Evolutionary conservation across 441 rosid species (phyloP), one percentile per base, ranked within the genome.

Genomic region (Macaranga tanarius): DNA sequence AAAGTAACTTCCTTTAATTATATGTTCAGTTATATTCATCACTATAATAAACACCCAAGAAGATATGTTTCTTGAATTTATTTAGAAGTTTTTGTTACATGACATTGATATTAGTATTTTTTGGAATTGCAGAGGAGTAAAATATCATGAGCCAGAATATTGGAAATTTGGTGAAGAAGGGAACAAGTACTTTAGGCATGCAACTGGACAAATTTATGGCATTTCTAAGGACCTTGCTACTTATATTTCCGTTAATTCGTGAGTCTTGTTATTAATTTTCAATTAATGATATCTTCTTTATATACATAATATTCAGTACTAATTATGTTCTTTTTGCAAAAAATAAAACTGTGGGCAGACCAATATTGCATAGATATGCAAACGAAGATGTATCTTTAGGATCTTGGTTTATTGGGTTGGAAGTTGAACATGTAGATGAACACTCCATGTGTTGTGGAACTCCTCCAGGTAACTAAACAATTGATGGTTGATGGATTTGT

Each of bases 151-250:
- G 62, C 98, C 98, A 69, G 98, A 91, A 77, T 84, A 75, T 31
- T 87, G 97, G 97, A 93, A 93, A 76, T 93, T 93, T 51, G 97
- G 97, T 52, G 98, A 93, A 77, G 88, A 87, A 77, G 97, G 98
- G 45, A 93, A 93, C 80, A 84, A 86, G 51, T 93, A 93, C 69
- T 91, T 93, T 77, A 79, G 94, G 69, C 98, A 93, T 79, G 98
- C 98, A 3, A 91, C 97, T 0, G 97, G 98, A 7, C 97, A 91
- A 75, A 81, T 93, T 44, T 89, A 93, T 62, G 97, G 84, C 76
- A 86, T 93, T 78, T 91, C 98, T 23, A 91, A 90, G 74, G 98
- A 93, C 72, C 87, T 93, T 10, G 98, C 97, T 69, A 71, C 88
- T 31, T 91, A 88, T 71, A 90, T 93, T 77, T 84, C 97, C 45